These are phyloP conservation scores for Fomitopsis pulvina DNA, from an alignment of 768 basidiomycete genomes.

Conservation along the genomic window DNA sequence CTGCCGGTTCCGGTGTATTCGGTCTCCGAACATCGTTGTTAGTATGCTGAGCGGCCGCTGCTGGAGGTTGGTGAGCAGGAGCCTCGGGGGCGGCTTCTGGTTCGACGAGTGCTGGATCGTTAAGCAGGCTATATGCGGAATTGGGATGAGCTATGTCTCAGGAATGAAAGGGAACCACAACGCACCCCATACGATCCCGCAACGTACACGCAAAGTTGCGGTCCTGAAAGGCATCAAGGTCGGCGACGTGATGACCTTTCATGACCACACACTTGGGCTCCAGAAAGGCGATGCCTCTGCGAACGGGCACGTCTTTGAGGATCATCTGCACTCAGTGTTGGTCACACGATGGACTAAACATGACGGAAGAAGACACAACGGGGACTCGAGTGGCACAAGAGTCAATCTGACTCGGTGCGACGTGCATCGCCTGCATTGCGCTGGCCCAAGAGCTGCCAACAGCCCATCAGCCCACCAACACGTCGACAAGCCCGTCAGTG, in stretches of 20 bases:
- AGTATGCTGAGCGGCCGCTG: constrained; percentile 1
- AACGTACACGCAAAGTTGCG: constrained; percentile 57
- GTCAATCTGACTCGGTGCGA: too few species aligned
- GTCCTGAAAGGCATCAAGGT: constrained; percentile 54
- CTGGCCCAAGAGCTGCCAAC: too few species aligned
- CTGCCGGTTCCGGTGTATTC: neutral
- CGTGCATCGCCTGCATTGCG: too few species aligned
- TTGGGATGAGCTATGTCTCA: neutral
- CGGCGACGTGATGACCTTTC: constrained; percentile 56
- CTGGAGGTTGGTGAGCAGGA: constrained; percentile 1
- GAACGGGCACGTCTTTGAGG: constrained; percentile 60
- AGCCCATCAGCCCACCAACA: too few species aligned
- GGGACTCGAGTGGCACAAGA: too few species aligned
- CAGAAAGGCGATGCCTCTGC: constrained; percentile 69
- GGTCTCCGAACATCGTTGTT: constrained; percentile 8
- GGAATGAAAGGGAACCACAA: neutral
- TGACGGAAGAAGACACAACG: neutral
- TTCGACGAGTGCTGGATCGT: constrained; percentile 5
- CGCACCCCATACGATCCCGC: constrained; percentile 62
- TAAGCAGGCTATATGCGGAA: neutral
- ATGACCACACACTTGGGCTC: constrained; percentile 60
- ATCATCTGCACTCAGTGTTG: constrained; percentile 46
- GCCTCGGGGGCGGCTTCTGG: too few species aligned
- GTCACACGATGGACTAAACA: neutral
- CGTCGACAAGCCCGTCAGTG: too few species aligned